Conservation (phyloP, 2,329 filamentous ascomycete species). For the Sclerotinia glacialis region DNA sequence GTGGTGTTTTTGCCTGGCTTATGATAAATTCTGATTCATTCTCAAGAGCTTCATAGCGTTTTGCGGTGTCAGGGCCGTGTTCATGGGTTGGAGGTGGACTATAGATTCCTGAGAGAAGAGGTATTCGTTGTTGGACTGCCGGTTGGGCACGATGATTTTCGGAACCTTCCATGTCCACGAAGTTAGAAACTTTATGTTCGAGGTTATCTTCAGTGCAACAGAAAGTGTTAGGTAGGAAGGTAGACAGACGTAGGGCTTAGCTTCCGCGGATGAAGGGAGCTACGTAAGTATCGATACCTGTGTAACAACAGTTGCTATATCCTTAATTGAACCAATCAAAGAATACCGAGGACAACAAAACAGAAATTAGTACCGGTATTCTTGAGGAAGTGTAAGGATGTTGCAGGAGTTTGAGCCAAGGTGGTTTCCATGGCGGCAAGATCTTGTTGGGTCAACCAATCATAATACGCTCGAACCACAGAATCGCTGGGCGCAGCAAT, state of each 20-base stretch:
- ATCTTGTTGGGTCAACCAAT: constrained; percentile 1
- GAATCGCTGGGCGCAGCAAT: background rate
- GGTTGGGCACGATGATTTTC: constrained; percentile 5
- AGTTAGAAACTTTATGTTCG: background rate
- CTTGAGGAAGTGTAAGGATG: background rate
- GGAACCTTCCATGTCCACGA: background rate
- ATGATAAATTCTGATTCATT: constrained; percentile 10
- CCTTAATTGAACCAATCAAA: background rate
- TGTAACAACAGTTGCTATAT: background rate
- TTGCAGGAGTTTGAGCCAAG: background rate
- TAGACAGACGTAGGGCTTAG: constrained; percentile 8
- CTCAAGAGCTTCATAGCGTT: constrained; percentile 1
- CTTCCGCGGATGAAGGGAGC: background rate
- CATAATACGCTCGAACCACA: background rate
- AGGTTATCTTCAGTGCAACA: background rate
- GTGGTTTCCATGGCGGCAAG: constrained; percentile 13
- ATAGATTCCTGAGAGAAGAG: constrained; percentile 14
- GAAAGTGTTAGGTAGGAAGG: background rate
- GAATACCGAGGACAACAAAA: background rate
- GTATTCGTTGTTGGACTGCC: background rate
- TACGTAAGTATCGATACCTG: background rate
- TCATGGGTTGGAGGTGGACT: constrained; percentile 4
- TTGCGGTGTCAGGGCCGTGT: constrained; percentile 11
- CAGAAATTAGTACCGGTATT: background rate
- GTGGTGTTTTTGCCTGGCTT: constrained; percentile 11